A percentile compares a stretch with the other conserved stretches of the same genome.
These are phyloP conservation scores for Pyrenochaeta sp. DNA, from an alignment of 2,329 filamentous ascomycete species.

Conservation along the genomic window DNA sequence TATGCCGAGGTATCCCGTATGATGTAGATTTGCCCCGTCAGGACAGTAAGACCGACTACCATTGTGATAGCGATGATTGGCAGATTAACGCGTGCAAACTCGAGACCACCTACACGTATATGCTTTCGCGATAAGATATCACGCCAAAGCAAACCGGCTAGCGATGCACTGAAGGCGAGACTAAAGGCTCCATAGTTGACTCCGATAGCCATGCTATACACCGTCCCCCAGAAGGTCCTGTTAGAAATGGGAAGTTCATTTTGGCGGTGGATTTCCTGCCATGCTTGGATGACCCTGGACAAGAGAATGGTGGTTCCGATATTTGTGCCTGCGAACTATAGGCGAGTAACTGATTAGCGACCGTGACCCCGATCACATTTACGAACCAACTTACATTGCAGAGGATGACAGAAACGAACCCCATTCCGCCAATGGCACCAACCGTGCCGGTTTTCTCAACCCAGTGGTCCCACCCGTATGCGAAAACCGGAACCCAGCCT, in stretches of 20 bases:
- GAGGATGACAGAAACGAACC: slow-evolving; percentile 73
- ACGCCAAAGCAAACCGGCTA: slow-evolving; percentile 76
- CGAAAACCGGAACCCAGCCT: slow-evolving; percentile 78
- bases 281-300: slow-evolving; percentile 73
- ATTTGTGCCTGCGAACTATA: slow-evolving; percentile 77
- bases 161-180: slow-evolving; percentile 73
- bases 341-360: neutral
- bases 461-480: slow-evolving; percentile 78
- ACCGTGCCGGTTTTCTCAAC: slow-evolving; percentile 73
- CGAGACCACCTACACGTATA: slow-evolving; percentile 68
- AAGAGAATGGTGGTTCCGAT: slow-evolving; percentile 79
- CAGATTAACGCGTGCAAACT: slow-evolving; percentile 74
- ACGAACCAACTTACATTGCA: slow-evolving; percentile 69
- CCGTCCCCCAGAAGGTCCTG: slow-evolving; percentile 75
- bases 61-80: slow-evolving; percentile 76
- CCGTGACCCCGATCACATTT: neutral
- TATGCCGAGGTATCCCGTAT: slow-evolving; percentile 47
- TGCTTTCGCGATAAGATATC: slow-evolving; percentile 74
- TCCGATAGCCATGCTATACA: slow-evolving; percentile 77
- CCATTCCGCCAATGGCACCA: slow-evolving; percentile 76
- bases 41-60: slow-evolving; percentile 68
- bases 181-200: slow-evolving; percentile 81
- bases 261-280: slow-evolving; percentile 66
- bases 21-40: slow-evolving; percentile 72
- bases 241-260: slow-evolving; percentile 64